Percentiles rank a stretch among this genome's conserved stretches.
Evolutionary conservation across 2,329 filamentous ascomycete genomes (phyloP).

Genomic region (Talaromyces sp.): DNA sequence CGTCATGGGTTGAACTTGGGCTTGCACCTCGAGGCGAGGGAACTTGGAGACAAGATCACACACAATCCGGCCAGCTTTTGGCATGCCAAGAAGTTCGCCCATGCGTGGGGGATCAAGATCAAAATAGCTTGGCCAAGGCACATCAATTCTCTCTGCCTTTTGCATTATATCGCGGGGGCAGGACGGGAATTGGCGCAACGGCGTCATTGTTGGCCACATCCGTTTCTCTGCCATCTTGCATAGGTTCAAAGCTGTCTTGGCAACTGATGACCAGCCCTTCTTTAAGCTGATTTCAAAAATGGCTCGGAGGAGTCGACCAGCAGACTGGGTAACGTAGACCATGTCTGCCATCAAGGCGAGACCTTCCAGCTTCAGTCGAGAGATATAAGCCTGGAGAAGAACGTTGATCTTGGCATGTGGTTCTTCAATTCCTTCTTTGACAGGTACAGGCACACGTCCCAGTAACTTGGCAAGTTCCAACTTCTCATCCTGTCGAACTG

Average conservation of each 20-base stretch:
- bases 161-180: constrained; percentile 81
- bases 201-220: constrained; percentile 99
- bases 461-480: constrained; percentile 89
- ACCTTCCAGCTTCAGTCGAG: constrained; percentile 85
- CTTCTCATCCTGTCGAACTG: constrained; percentile 95
- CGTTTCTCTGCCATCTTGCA: constrained; percentile 99
- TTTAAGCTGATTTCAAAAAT: constrained; percentile 97
- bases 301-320: constrained; percentile 88
- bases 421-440: constrained; percentile 97
- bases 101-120: constrained; percentile 93
- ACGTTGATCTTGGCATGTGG: constrained; percentile 98
- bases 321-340: constrained; percentile 97
- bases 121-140: constrained; percentile 89
- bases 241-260: constrained; percentile 84
- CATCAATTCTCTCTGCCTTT: constrained; percentile 91
- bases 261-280: constrained; percentile 91
- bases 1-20: constrained; percentile 90
- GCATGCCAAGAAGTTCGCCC: constrained; percentile 88
- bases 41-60: constrained; percentile 88
- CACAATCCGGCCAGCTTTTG: constrained; percentile 78
- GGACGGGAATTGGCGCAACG: constrained; percentile 78
- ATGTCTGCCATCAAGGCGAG: constrained; percentile 96
- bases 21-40: constrained; percentile 84
- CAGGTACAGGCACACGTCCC: constrained; percentile 83
- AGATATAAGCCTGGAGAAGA: constrained; percentile 92